phyloP scores from a whole-genome alignment of 2,329 filamentous ascomycete genomes.

The Colletotrichum sp. region DNA sequence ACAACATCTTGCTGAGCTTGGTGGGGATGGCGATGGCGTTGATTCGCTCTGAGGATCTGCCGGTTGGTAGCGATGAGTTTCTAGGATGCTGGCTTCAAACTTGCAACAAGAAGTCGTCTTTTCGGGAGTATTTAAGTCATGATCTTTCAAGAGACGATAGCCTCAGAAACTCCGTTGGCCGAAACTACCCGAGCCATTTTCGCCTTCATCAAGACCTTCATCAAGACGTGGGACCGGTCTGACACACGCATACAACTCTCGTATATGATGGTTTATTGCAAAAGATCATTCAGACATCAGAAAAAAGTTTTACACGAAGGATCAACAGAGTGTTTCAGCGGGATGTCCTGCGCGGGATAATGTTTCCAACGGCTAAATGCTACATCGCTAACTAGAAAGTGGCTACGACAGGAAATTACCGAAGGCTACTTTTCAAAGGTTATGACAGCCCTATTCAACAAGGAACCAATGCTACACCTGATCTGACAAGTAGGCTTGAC shows the following conservation, averaged over 20 bases:
- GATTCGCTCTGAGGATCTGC: neutral
- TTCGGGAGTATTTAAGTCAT: neutral
- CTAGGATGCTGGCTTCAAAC: neutral
- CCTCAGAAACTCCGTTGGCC: neutral
- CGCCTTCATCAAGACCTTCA: neutral
- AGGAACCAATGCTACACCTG: neutral
- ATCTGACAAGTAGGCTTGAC: neutral
- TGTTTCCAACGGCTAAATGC: neutral
- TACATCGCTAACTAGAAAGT: neutral
- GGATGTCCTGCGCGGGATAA: neutral
- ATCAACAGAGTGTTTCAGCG: neutral
- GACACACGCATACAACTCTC: neutral
- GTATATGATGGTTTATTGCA: neutral
- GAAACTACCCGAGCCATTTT: neutral
- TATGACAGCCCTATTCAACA: neutral
- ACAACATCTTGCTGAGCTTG: neutral
- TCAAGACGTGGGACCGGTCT: neutral
- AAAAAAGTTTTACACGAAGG: neutral
- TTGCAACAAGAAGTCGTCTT: neutral
- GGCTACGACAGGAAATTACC: neutral
- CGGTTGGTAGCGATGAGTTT: neutral
- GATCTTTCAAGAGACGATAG: fast-evolving
- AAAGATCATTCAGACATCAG: neutral
- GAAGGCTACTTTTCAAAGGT: neutral
- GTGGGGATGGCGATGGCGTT: neutral